Base-by-base conservation (phyloP, 2,329 filamentous ascomycete genomes). In the Aspergillus felis region DNA sequence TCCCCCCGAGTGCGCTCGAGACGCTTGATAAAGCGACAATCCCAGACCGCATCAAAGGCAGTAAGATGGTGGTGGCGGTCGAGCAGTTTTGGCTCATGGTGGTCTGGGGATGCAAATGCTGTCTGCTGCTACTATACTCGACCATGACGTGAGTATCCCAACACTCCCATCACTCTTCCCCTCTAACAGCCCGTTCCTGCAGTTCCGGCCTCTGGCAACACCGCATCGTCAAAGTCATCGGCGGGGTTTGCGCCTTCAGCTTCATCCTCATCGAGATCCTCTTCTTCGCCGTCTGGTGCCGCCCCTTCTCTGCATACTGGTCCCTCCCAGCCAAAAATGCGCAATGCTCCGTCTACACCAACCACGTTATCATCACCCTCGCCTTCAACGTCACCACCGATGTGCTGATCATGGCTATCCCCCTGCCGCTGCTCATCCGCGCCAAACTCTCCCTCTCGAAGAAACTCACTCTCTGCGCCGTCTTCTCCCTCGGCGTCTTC, bases 401-500 rank as follows among this genome's bases (percentile, higher is more conserved):
- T 54, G 53, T 80, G 7, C 62, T 79, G 56, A 70, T 81, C 53
- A 70, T 81, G 24, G 65, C 73, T n/a, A 74, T 81, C 20, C 78
- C 78, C 0, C 69, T 81, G 0, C 79, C 79, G 0, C 72, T 81
- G 6, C 71, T 81, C 48, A 67, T 78, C 51, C 73, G 71, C 47
- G 74, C 75, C 1, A 71, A 68, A 3, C 62, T 81, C 1, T 74
- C 74, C 4, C 56, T 67, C 4, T 73, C 71, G 56, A 74, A 82
- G 56, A 87, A 87, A 65, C 51, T 81, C 0, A 76, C 83, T 0
- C 72, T 87, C 0, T 76, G 81, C 49, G 75, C 73, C 29, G 78
- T 87, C 29, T 86, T 87, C 67, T 74, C 79, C 2, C 74, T 87
- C 2, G 85, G 85, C 1, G 65, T 81, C 3, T 81, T 84, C 58